Base-by-base conservation (phyloP, 2,329 filamentous ascomycete species). In the Zopfia rhizophila region DNA sequence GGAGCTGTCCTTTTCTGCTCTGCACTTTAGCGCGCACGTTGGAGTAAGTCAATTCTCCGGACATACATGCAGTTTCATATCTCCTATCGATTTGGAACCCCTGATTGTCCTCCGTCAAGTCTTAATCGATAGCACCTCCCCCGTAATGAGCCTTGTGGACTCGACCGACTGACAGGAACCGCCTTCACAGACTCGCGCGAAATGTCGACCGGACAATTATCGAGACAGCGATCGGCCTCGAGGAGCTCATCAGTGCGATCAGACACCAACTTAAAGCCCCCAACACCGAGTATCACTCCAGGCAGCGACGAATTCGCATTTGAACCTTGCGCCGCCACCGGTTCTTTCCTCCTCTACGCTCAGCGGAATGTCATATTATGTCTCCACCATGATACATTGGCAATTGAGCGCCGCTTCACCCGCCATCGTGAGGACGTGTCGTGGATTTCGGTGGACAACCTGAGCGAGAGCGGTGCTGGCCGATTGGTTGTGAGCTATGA, bases 401-500 rank as follows among this genome's bases (percentile, higher is more conserved):
- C 89, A 13, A 87, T 97, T 56, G 93, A 97, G 65, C 82, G 91
- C 50, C 83, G 89, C 13, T 97, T 97, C 68, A 85, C 89, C 19
- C 82, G 86, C 48, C 94, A 99, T 70, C 82, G 84, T 23, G 89
- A 96, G 53, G 87, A 95, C 56, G 86, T 99, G 21, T 82, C 87
- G 43, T 82, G 96, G 63, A 84, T 99, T 42, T 87, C 88, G 1
- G 91, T 95, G 40, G 94, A 99, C 70, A 97, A 92, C 66, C 85
- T 90, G 44, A 97, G 92, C 70, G 92, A 97, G 58, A 78, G 85
- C 50, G 92, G 92, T 3, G 87, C 88, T 1, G 94, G 93, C 19
- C 82, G 92, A 53, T 75, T 96, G 49, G 91, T 96, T 2, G 90
- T 96, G 51, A 97, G 91, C 75, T 97, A 96, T 65, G 94, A 99